Conservation (phyloP, 1,284 basidiomycete species). For the Irpex sp. region DNA sequence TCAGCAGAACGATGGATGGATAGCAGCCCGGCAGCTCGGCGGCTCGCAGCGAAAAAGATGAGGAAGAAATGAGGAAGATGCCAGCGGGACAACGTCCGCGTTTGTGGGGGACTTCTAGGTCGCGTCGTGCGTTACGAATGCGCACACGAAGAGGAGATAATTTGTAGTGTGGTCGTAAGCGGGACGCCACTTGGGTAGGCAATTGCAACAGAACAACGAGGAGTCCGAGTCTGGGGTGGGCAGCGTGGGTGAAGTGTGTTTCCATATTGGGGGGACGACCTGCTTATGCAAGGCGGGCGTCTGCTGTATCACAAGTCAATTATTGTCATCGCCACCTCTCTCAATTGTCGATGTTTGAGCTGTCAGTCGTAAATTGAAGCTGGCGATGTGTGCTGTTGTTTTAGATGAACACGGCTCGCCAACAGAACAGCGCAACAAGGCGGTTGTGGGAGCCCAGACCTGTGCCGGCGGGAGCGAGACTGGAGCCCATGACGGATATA, state of each 20-base stretch:
- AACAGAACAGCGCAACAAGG: background rate
- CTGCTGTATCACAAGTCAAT: too few relatives aligned
- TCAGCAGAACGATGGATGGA: background rate
- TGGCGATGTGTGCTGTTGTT: too few relatives aligned
- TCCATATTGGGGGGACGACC: background rate
- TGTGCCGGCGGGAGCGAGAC: background rate
- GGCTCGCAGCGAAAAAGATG: too few relatives aligned
- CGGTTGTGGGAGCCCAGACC: background rate
- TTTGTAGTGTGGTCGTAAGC: background rate
- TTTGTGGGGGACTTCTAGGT: background rate
- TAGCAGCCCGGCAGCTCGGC: background rate
- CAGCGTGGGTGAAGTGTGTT: background rate
- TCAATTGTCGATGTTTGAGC: too few relatives aligned
- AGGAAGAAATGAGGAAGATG: background rate
- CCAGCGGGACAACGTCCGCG: background rate
- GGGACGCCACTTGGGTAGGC: background rate
- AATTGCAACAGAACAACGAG: background rate
- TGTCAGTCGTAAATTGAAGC: too few relatives aligned
- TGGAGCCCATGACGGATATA: slow-evolving; percentile 2
- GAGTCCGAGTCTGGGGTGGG: background rate
- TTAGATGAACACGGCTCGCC: too few relatives aligned
- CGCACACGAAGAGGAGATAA: background rate
- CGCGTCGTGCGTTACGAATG: background rate
- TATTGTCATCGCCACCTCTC: too few relatives aligned
- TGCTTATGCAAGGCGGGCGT: background rate